A percentile compares a stretch with the other conserved stretches of the same genome.
Conservation (phyloP, 257 asterid species). For the Lithospermum erythrorhizon region DNA sequence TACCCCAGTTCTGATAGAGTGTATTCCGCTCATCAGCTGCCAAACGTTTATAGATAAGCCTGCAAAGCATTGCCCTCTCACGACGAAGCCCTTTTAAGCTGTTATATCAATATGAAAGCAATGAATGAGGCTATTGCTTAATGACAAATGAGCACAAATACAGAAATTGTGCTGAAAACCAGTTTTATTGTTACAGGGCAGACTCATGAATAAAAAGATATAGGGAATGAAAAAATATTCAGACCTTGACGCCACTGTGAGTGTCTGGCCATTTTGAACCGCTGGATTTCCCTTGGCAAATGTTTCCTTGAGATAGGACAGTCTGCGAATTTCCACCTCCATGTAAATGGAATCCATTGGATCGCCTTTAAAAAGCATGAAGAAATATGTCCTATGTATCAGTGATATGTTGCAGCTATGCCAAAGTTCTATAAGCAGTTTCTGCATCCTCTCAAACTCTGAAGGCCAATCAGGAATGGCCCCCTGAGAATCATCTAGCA, state of each 20-base stretch:
- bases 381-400: conserved; percentile 44
- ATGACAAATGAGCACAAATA: neutral
- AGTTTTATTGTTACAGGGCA: neutral
- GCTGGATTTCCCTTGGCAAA: conserved; percentile 29
- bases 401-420: conserved; percentile 37
- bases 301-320: conserved; percentile 32
- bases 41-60: conserved; percentile 29
- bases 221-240: neutral
- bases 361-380: conserved; percentile 43
- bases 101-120: conserved; percentile 11
- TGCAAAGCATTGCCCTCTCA: conserved; percentile 33
- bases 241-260: conserved; percentile 35
- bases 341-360: conserved; percentile 39
- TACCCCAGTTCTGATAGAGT: conserved; percentile 37
- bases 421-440: conserved; percentile 34
- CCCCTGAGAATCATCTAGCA: conserved; percentile 22
- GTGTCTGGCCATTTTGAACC: conserved; percentile 27
- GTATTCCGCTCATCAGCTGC: conserved; percentile 24
- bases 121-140: neutral
- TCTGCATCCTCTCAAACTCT: conserved; percentile 31
- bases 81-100: conserved; percentile 33
- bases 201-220: neutral
- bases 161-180: neutral
- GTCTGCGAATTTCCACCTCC: conserved; percentile 45
- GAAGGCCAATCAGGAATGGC: conserved; percentile 30